phyloP scores from a whole-genome alignment of 2,329 filamentous ascomycete species.

The Fusarium burgessii region DNA sequence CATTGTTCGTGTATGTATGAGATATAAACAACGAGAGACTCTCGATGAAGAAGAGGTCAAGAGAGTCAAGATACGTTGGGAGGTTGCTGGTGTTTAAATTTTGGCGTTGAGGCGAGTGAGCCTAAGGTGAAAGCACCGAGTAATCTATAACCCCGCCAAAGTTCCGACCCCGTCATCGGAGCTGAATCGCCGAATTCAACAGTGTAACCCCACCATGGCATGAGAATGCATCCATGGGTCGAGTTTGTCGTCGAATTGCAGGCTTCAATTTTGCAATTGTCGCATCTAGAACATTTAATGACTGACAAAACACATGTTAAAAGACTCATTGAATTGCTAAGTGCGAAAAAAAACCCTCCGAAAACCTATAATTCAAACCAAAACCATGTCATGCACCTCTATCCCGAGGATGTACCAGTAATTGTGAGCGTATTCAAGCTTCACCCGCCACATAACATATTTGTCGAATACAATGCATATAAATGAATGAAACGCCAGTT shows the following conservation, averaged over 20 bases:
- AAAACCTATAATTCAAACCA: slow-evolving; percentile 5
- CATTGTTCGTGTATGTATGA: slow-evolving; percentile 36
- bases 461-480: slow-evolving; percentile 5
- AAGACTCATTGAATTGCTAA: slow-evolving; percentile 8
- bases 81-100: slow-evolving; percentile 26
- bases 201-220: slow-evolving; percentile 28
- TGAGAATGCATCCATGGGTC: slow-evolving; percentile 26
- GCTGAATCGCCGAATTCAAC: slow-evolving; percentile 23
- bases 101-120: slow-evolving; percentile 41
- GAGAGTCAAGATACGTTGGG: not conserved
- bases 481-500: slow-evolving; percentile 38
- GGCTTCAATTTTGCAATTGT: slow-evolving; percentile 18
- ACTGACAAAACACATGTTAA: slow-evolving; percentile 19
- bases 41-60: not conserved
- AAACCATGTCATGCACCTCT: slow-evolving; percentile 25
- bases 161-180: slow-evolving; percentile 51
- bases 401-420: slow-evolving; percentile 23
- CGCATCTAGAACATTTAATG: not conserved
- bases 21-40: not conserved
- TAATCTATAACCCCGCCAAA: slow-evolving; percentile 45
- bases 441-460: slow-evolving; percentile 11
- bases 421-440: slow-evolving; percentile 8
- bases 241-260: slow-evolving; percentile 28
- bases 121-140: slow-evolving; percentile 19
- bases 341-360: not conserved